Evolutionary conservation across 495 filamentous ascomycete genomes (phyloP), one percentile per base, ranked within the genome.

Genomic region (Neurospora hispaniola): DNA sequence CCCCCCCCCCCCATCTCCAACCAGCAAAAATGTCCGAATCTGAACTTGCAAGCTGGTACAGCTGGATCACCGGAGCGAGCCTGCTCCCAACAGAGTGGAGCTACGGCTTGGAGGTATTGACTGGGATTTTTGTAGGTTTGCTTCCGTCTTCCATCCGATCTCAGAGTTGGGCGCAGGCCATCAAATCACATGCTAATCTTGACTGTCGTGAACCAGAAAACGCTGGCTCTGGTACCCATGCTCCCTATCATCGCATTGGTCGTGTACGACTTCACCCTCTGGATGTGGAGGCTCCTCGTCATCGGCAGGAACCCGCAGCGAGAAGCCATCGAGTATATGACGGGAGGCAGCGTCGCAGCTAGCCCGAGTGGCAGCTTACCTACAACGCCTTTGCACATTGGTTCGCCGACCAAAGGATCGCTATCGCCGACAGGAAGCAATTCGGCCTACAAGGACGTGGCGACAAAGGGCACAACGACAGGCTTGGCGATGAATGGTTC

Each of bases 211-310:
- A 35, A 18, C 38, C 6, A 82, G 79, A 74, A 78, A 42, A 76
- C 72, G 1, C 74, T 81, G 40, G 79, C 76, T 20, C 75, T 80
- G 11, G 44, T 72, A 0, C 76, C 77, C 40, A 79, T 79, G 70
- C 27, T 76, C 2, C 81, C 80, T 0, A 42, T 85, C 18, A 72
- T 81, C 46, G 2, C 79, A 6, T 43, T 85, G 18, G 71, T 84
- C 70, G n/a, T 84, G 41, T 84, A 83, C 73, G 84, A 86, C 73
- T 74, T 86, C 54, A 73, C 73, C n/a, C 78, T 86, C 38, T 86
- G 83, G 83, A 68, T 84, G 18, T 85, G 80, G 78, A 79, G 83
- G 73, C 72, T 84, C 16, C 76, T 71, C 40, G 71, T 71, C 12
- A 77, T 72, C 59, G 75, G 69, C 69, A 75, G 31, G 71, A 18